Conservation (phyloP, 257 asterid genomes). For the Anisodus tanguticus region DNA sequence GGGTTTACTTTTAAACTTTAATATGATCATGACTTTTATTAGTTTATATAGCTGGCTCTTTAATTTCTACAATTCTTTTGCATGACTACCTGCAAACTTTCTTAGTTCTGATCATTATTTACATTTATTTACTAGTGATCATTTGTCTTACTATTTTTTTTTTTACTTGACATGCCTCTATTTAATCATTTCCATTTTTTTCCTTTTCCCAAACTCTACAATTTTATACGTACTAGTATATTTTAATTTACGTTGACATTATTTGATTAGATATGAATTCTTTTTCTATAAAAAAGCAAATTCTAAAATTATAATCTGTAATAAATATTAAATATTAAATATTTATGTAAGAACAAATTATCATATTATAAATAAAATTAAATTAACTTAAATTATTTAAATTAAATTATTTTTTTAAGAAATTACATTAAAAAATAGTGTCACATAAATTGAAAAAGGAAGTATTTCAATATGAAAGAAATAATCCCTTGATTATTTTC, state of each 20-base stretch:
- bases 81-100: conserved; percentile 30
- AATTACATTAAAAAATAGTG: too few species aligned
- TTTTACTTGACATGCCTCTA: conserved; percentile 34
- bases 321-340: background rate
- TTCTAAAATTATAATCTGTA: background rate
- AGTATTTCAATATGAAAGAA: too few species aligned
- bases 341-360: background rate
- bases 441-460: too few species aligned
- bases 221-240: too few species aligned
- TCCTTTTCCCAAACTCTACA: background rate
- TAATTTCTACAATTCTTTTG: conserved; percentile 5
- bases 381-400: too few species aligned
- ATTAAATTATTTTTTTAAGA: too few species aligned
- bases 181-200: background rate
- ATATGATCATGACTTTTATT: background rate
- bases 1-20: background rate
- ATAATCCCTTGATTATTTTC: too few species aligned
- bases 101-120: conserved; percentile 42
- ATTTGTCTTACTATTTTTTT: conserved; percentile 40
- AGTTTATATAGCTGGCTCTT: conserved; percentile 27
- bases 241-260: background rate
- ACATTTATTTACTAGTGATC: conserved; percentile 29
- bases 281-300: background rate
- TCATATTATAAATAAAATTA: background rate
- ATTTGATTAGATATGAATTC: background rate